Conservation (phyloP, 2,329 filamentous ascomycete genomes). For the Fusarium denticulatum region DNA sequence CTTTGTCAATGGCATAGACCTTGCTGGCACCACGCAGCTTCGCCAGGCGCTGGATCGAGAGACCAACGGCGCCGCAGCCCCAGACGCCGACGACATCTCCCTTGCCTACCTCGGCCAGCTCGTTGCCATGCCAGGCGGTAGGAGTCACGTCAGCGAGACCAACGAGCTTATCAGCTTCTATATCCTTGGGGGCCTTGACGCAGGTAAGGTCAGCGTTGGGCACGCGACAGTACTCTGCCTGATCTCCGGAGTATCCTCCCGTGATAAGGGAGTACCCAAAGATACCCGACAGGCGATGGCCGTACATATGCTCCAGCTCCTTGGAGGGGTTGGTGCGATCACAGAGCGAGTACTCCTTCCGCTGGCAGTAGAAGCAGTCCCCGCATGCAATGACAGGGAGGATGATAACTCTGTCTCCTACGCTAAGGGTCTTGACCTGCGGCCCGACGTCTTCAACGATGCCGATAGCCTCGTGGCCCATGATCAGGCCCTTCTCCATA, state of each 20-base stretch:
- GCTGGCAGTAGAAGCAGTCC: conserved; percentile 1
- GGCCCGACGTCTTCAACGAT: neutral
- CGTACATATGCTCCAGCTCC: conserved; percentile 2
- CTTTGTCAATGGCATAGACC: conserved; percentile 6
- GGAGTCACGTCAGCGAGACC: neutral
- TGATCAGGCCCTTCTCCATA: conserved; percentile 4
- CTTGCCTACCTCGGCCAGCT: neutral
- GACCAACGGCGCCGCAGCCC: neutral
- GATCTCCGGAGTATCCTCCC: neutral
- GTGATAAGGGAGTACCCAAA: conserved; percentile 5
- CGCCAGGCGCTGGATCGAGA: neutral
- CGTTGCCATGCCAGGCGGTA: neutral
- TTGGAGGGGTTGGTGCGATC: neutral
- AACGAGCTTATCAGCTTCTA: neutral
- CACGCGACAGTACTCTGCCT: neutral
- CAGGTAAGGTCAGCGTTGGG: neutral
- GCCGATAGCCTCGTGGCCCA: conserved; percentile 4
- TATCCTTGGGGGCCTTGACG: neutral
- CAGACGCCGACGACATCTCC: conserved; percentile 2
- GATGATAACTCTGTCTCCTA: neutral
- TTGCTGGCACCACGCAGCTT: neutral
- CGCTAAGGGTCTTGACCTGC: neutral
- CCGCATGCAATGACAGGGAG: neutral
- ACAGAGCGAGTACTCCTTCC: neutral
- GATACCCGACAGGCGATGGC: neutral